Evolutionary conservation across 768 basidiomycete species (phyloP).

Genomic region (Boletus pseudo-olivaceus): DNA sequence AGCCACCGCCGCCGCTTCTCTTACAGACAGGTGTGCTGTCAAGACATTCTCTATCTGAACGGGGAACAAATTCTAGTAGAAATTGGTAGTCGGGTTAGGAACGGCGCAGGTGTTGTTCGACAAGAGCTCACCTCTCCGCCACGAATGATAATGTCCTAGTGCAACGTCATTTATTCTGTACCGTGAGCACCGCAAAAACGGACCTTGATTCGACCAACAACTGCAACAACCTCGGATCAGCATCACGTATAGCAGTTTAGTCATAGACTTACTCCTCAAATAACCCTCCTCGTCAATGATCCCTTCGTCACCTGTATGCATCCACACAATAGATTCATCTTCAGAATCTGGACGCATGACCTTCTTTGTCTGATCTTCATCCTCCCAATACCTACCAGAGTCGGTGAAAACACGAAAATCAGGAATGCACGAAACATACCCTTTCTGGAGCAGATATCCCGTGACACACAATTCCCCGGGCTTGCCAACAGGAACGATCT

Average conservation of each 20-base stretch:
- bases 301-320: conserved; percentile 81
- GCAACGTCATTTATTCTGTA: conserved; percentile 1
- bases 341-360: conserved; percentile 53
- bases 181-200: not conserved
- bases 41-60: conserved; percentile 81
- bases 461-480: conserved; percentile 73
- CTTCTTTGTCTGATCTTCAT: conserved; percentile 60
- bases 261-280: conserved; percentile 50
- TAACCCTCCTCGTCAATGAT: conserved; percentile 83
- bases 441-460: conserved; percentile 79
- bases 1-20: conserved; percentile 70
- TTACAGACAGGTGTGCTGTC: conserved; percentile 50
- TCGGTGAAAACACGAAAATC: not conserved
- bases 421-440: conserved; percentile 37
- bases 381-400: conserved; percentile 65
- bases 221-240: conserved; percentile 34
- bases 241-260: not conserved
- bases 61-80: conserved; percentile 71
- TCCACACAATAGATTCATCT: conserved; percentile 63
- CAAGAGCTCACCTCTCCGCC: conserved; percentile 64
- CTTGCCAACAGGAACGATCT: conserved; percentile 64
- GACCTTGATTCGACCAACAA: conserved; percentile 78
- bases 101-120: not conserved
- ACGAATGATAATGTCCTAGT: conserved; percentile 78
- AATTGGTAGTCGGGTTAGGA: not conserved